Base-by-base conservation (phyloP, 768 basidiomycete genomes). In the Tylopilus sp. region DNA sequence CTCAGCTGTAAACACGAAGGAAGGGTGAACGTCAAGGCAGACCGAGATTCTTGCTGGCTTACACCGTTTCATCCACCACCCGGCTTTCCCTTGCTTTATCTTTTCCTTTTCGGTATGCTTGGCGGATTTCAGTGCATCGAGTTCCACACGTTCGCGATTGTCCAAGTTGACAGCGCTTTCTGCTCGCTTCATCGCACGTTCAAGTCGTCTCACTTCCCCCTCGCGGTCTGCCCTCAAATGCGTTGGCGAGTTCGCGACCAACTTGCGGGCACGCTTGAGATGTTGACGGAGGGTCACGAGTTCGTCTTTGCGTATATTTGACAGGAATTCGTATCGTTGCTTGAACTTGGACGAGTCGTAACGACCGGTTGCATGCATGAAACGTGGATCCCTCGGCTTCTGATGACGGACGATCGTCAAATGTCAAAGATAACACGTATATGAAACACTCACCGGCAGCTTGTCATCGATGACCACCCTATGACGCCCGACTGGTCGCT, bases 11-110 rank as follows among this genome's bases (percentile, higher is more conserved):
- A 41, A 47, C 10, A 16, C 26, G 24, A 7, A 33, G n/a, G 13
- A 19, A 26, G 25, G 29, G 24, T 56, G 47, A 53, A 43, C 25
- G 41, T 21, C 43, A 42, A 10, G 33, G 12, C 26, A 31, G 19
- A 8, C 3, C 0, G 17, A 51, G 16, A 43, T 17, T n/a, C 11
- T 30, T 26, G 46, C 17, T 36, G 11, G 71, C 84, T 61, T 65
- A 92, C 94, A 73, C 57, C 83, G 74, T 73, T 96, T 97, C 80
- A 96, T 76, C 72, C 78, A 89, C 91, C 91, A 98, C 38, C 74
- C 79, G 6, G 80, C 78, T 72, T 98, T 98, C 4, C 94, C 94
- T 47, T 81, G 71, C 50, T 79, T 77, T 53, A 83, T 75, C 72
- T 87, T 92, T 56, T 78, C 73, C 14, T 67, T 62, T 69, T 82